Conservation (phyloP, 2,329 filamentous ascomycete species). For the Podosphaera leucotricha region DNA sequence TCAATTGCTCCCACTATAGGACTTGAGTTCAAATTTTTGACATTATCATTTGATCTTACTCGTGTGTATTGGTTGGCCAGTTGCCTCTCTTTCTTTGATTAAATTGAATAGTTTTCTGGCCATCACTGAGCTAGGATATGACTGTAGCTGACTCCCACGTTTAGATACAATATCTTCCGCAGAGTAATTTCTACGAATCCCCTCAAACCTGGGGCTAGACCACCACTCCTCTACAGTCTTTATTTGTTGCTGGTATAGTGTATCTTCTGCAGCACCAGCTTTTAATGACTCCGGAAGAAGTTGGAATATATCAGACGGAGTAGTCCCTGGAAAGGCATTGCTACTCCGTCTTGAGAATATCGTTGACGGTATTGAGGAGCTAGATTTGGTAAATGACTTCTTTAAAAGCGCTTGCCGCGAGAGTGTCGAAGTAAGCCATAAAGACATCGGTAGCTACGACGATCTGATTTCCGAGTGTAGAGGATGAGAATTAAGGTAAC, state of each 20-base stretch:
- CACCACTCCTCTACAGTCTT: constrained; percentile 80
- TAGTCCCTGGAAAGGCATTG: constrained; percentile 11
- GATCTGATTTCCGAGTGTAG: background rate
- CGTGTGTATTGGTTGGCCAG: constrained; percentile 78
- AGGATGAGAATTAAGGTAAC: background rate
- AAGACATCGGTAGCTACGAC: background rate
- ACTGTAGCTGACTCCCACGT: constrained; percentile 64
- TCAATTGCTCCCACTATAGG: constrained; percentile 78
- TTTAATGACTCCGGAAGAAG: constrained; percentile 59
- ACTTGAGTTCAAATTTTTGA: background rate
- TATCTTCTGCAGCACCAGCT: constrained; percentile 58
- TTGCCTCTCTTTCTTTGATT: constrained; percentile 50
- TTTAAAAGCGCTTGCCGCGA: background rate
- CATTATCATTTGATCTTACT: constrained; percentile 28
- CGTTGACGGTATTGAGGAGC: background rate
- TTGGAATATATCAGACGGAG: constrained; percentile 54
- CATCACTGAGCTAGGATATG: constrained; percentile 84
- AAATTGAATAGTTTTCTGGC: constrained; percentile 85
- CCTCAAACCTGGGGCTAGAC: constrained; percentile 59
- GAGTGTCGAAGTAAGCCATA: background rate
- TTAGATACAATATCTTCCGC: constrained; percentile 85
- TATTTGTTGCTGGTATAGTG: constrained; percentile 62
- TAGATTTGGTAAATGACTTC: background rate
- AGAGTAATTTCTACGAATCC: constrained; percentile 79
- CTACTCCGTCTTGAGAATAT: constrained; percentile 6